Base-by-base conservation (phyloP, 371 early-diverging fungal genomes). In the Mucor saturninus region DNA sequence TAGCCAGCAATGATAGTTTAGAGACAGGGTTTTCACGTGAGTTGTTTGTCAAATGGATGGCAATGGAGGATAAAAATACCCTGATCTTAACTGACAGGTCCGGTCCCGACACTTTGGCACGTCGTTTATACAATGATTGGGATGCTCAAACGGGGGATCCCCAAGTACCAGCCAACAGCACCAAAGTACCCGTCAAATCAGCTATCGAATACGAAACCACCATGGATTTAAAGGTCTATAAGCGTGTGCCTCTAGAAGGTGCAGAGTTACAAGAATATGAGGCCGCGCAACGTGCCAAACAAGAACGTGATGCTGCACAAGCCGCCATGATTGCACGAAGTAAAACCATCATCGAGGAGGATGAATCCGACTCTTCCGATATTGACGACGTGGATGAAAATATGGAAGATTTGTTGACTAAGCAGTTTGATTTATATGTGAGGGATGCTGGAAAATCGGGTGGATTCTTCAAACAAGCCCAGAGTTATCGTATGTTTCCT, bases 401-500 rank as follows among this genome's bases (percentile, higher is more conserved):
- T 28, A 80, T 79, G 54, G 85, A 89, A 32, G 81, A 80, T 46
- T 61, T 86, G 61, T 64, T 81, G 48, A 81, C 79, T 2, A 73
- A 64, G 0, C 86, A 87, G 46, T 91, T 83, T 68, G 97, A 96
- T 74, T 77, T 94, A 10, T 91, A 95, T 64, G 88, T 95, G 54
- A 82, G 88, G 61, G 93, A 93, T 60, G 79, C 81, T 3, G 83
- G 79, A 10, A 80, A 86, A 51, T 81, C 80, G 5, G 87, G 89
- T 32, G 89, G 90, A 2, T 92, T 92, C 73, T 92, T 92, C 76
- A 90, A 93, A 63, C 91, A 92, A 58, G 79, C 84, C 14, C 91
- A 92, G 69, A 88, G 86, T 65, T 93, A 89, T 68, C 83, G 87
- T 53, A 95, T 95, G 96, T 98, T 92, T 72, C 98, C 98, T 0